phyloP scores from a whole-genome alignment of 2,329 filamentous ascomycete genomes.

The Aspergillus sp. region DNA sequence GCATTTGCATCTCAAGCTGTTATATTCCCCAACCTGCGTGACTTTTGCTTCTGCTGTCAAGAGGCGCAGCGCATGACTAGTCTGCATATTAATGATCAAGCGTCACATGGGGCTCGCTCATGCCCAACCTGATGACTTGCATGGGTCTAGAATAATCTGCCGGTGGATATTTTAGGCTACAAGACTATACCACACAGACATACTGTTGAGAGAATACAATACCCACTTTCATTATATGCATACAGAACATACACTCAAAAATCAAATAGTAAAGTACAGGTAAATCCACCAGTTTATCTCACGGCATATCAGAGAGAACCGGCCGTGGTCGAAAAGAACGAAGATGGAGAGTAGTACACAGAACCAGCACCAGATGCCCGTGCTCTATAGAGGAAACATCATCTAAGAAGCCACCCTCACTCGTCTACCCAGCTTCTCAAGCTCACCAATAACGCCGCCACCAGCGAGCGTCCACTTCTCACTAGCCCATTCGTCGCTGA shows the following conservation, averaged over 20 bases:
- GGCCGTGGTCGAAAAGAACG: not conserved
- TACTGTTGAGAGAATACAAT: slow-evolving; percentile 1
- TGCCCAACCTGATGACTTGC: slow-evolving; percentile 1
- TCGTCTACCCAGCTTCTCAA: slow-evolving; percentile 67
- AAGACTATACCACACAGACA: too few species aligned
- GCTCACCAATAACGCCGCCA: slow-evolving; percentile 78
- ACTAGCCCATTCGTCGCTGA: slow-evolving; percentile 69
- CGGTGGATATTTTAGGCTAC: too few species aligned
- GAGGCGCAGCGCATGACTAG: not conserved
- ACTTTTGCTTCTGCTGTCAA: not conserved
- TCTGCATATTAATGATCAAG: not conserved
- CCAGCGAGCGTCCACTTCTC: slow-evolving; percentile 85
- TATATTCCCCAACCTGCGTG: not conserved
- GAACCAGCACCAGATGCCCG: not conserved
- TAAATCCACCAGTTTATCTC: slow-evolving; percentile 24
- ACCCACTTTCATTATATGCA: slow-evolving; percentile 34
- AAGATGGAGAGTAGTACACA: not conserved
- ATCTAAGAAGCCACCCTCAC: slow-evolving; percentile 33
- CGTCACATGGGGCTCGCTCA: not conserved
- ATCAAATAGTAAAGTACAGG: slow-evolving; percentile 33
- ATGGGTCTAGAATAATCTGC: not conserved
- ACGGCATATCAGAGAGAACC: slow-evolving; percentile 3
- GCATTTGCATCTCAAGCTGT: not conserved
- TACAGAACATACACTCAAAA: slow-evolving; percentile 28
- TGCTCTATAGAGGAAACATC: not conserved